phyloP scores from a whole-genome alignment of 257 asterid genomes.

The Solanum acaule region DNA sequence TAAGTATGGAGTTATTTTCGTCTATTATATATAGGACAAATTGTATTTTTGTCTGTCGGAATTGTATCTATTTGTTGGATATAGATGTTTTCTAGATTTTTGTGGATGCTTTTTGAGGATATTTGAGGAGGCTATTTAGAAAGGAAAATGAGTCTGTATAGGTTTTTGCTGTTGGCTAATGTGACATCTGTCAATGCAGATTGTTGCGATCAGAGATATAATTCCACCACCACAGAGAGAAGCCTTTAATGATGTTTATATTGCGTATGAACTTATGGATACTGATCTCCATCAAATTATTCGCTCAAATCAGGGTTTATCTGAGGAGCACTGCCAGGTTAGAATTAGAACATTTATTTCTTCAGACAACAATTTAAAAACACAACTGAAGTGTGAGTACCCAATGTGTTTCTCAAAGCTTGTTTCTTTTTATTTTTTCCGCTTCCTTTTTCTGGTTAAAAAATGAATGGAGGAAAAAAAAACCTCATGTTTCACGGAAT shows the following conservation, averaged over 20 bases:
- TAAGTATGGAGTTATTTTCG: background rate
- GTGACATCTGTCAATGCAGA: background rate
- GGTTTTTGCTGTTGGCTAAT: background rate
- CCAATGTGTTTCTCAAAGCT: background rate
- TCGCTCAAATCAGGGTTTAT: constrained; percentile 14
- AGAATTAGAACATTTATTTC: background rate
- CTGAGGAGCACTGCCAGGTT: constrained; percentile 23
- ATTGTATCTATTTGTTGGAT: background rate
- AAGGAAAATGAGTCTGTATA: background rate
- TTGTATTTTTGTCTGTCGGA: background rate
- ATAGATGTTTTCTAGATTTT: background rate
- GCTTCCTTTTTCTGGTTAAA: background rate
- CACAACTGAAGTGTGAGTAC: background rate
- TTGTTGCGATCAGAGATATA: constrained; percentile 17
- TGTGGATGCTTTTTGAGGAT: background rate
- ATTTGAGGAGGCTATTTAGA: background rate
- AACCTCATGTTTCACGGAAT: background rate
- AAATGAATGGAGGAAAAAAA: background rate
- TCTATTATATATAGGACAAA: background rate
- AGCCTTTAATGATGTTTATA: constrained; percentile 17
- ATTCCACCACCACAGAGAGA: constrained; percentile 16
- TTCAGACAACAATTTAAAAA: background rate
- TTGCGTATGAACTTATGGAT: constrained; percentile 16
- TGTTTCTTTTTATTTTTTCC: background rate
- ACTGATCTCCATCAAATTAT: constrained; percentile 22